Evolutionary conservation across 257 asterid species (phyloP), one percentile per base, ranked within the genome.

Genomic region (Orobanche coerulescens): DNA sequence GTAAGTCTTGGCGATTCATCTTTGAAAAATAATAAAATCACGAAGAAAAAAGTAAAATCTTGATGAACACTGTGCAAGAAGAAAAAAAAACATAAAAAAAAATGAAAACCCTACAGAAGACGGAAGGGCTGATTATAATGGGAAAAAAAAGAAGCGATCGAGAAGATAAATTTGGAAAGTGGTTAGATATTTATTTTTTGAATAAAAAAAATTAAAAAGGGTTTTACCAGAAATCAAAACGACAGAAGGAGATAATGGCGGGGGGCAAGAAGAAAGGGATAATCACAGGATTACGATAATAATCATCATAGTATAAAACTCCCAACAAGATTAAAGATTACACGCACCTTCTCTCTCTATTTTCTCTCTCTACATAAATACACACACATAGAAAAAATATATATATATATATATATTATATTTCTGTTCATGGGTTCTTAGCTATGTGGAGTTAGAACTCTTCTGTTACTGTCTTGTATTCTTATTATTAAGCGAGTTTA

Each of bases 51-150:
- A 4, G 18, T 4, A 16, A 16, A 18, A 42, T 12, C 19, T 42
- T 42, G 48, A 5, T 37, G 14, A 42, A 7, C n/a, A 2, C n/a
- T 42, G 54, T n/a, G n/a, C n/a, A n/a, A 47, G 4, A 47, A 13
- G n/a, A 43, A n/a, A 6, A 26, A 26, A 26, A 26, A 26, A 30
- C 8, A 2, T 6, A 14, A 40, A 8, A 16, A 7, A 47, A 16
- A 23, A 49, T 10, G 15, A 70, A 70, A 66, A 62, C 79, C 79
- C 79, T 75, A 65, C 7, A 61, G 67, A 75, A 70, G 64, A 24
- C 71, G 36, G 65, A 71, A 62, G 58, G 71, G 34, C 70, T 44
- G 16, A 44, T 44, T 18, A 16, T 5, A 53, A 33, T 6, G 37
- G 46, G 19, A 28, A 49, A 40, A 18, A 24, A 62, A n/a, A n/a